Evolutionary conservation across 352 stramenopile species (phyloP), one percentile per base, ranked within the genome.

Genomic region (Globisporangium middletonii): DNA sequence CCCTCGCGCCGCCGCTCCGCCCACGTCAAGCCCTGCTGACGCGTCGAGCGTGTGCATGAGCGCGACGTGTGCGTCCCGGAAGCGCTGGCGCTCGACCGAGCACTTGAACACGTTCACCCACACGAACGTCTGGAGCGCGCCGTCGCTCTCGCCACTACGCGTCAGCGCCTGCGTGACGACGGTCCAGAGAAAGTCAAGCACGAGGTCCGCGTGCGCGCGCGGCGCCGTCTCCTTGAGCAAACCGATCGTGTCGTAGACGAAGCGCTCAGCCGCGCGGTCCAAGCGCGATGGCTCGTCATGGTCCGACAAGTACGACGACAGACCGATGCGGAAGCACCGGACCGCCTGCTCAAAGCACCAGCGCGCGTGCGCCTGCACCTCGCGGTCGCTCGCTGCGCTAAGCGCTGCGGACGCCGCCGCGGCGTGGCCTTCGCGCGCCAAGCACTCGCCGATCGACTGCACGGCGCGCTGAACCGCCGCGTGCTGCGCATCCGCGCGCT

Each of bases 51-150:
- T 76, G 38, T 86, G 79, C 75, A 88, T 88, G n/a, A 92, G 64
- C 42, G 81, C 81, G 30, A 89, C 62, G 37, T 92, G 81, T 0
- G 79, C 79, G 35, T 89, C 79, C 7, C 78, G 76, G 53, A 84
- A 89, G 16, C 64, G 42, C 27, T 60, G 72, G 28, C 85, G 74
- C 33, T 92, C 79, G 2, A 89, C 76, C 3, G 79, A 84, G 35
- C 85, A 85, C 62, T 92, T 92, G 53, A 92, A 92, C 53, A 92
- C 74, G 59, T 92, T 89, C 15, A 92, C 75, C 82, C 82, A 92
- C 4, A 89, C 70, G 51, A 92, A 92, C 5, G 77, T 84, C 63
- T 92, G 75, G 27, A 89, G 53, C 2, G 69, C 70, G 19, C 64
- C 64, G 30, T 69, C 75, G 43, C 60, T 49, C 4, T 75, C 71